Percentiles rank a stretch among this genome's conserved stretches.
phyloP scores from a whole-genome alignment of 768 basidiomycete genomes.

The Rhodotorula graminis region DNA sequence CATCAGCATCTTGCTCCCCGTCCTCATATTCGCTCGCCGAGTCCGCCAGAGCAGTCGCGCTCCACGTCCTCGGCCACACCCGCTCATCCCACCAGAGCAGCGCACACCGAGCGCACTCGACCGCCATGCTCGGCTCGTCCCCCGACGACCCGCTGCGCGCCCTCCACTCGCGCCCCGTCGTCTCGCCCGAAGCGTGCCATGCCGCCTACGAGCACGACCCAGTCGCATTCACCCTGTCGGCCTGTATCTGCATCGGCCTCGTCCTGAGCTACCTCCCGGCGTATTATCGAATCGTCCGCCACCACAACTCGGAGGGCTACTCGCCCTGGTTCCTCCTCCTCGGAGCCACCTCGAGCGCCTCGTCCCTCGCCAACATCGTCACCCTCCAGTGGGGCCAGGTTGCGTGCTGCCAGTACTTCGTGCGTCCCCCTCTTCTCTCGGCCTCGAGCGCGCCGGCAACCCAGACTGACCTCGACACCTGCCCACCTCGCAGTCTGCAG shows the following conservation, averaged over 20 bases:
- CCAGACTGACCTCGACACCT: too few species aligned
- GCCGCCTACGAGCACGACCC: slow-evolving; percentile 58
- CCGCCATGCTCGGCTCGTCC: not conserved
- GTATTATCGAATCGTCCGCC: slow-evolving; percentile 60
- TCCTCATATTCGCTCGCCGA: too few species aligned
- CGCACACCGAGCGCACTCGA: not conserved
- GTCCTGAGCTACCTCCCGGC: slow-evolving; percentile 15
- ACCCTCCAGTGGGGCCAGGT: slow-evolving; percentile 79
- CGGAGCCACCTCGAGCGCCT: slow-evolving; percentile 53
- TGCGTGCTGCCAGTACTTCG: slow-evolving; percentile 71
- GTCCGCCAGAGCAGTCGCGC: too few species aligned
- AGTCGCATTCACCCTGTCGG: slow-evolving; percentile 62
- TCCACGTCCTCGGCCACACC: too few species aligned
- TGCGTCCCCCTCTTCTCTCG: slow-evolving; percentile 49
- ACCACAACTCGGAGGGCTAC: slow-evolving; percentile 77
- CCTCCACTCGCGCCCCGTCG: slow-evolving; percentile 18
- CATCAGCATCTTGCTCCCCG: too few species aligned
- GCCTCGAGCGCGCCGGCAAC: too few species aligned
- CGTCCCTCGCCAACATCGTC: slow-evolving; percentile 55
- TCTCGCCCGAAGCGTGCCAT: slow-evolving; percentile 8
- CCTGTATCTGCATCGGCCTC: slow-evolving; percentile 65
- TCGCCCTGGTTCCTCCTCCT: slow-evolving; percentile 87
- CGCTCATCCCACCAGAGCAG: not conserved
- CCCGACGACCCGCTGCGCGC: slow-evolving; percentile 58
- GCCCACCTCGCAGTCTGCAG: slow-evolving; percentile 53